Conservation (phyloP, 2,329 filamentous ascomycete genomes). For the Aspergillus persii region DNA sequence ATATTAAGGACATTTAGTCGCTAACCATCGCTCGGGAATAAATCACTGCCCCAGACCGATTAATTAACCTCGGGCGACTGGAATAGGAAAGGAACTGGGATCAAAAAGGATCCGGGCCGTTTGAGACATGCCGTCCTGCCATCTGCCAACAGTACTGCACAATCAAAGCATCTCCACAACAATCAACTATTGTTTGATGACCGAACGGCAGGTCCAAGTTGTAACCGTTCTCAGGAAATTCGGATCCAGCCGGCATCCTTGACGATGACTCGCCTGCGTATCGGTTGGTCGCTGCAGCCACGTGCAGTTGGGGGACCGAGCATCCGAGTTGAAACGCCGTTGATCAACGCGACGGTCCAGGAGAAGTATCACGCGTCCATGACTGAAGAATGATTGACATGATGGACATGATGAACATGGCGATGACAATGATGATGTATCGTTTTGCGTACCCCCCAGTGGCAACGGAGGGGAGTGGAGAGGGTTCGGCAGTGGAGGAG, state of each 20-base stretch:
- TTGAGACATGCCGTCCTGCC: not conserved
- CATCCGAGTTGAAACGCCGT: slow-evolving; percentile 5
- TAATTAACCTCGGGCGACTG: not conserved
- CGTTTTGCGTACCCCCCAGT: not conserved
- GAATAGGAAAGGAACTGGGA: not conserved
- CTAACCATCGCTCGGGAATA: not conserved
- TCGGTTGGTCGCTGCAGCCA: slow-evolving; percentile 14
- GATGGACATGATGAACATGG: not conserved
- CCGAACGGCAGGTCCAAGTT: slow-evolving; percentile 20
- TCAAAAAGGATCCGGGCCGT: not conserved
- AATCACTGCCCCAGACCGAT: not conserved
- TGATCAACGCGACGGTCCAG: not conserved
- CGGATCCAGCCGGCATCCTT: not conserved
- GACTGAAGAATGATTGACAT: not conserved
- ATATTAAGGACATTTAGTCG: not conserved
- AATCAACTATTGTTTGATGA: slow-evolving; percentile 7
- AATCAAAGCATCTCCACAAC: slow-evolving; percentile 15
- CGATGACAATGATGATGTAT: not conserved
- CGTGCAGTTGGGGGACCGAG: slow-evolving; percentile 9
- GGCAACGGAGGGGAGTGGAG: not conserved
- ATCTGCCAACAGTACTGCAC: slow-evolving; percentile 3
- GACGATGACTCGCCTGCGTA: not conserved
- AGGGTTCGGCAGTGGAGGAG: not conserved
- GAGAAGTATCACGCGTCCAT: not conserved
- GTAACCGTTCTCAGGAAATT: not conserved